These are phyloP conservation scores for Colletotrichum incanum DNA, from an alignment of 2,329 filamentous ascomycete species.

Conservation along the genomic window DNA sequence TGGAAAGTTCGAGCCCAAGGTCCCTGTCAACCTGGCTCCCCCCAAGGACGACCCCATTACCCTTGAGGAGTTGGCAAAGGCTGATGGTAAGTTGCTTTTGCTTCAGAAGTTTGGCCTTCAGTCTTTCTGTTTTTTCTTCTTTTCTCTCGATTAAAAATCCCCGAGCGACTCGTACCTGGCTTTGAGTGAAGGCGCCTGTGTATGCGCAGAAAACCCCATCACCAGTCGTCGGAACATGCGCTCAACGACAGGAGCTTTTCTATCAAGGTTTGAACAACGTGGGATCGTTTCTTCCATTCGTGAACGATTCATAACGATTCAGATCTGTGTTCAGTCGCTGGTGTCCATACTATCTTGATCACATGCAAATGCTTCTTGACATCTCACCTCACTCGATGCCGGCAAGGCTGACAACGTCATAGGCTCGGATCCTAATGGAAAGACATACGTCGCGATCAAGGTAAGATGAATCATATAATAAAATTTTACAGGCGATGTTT, in stretches of 20 bases:
- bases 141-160: not conserved
- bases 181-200: not conserved
- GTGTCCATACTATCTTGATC: not conserved
- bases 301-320: not conserved
- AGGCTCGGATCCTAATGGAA: conserved; percentile 41
- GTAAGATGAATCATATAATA: conserved; percentile 53
- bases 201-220: not conserved
- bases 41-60: conserved; percentile 92
- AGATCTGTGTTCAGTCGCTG: not conserved
- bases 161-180: not conserved
- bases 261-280: not conserved
- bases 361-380: not conserved
- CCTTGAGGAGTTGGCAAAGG: conserved; percentile 83
- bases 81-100: conserved; percentile 78
- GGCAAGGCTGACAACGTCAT: conserved; percentile 1
- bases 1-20: conserved; percentile 84
- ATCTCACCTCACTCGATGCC: not conserved
- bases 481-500: not conserved
- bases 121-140: not conserved
- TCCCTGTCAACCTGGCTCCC: conserved; percentile 80
- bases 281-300: not conserved
- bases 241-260: not conserved
- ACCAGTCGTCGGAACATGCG: too few relatives aligned
- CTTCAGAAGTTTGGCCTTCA: not conserved
- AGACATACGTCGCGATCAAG: conserved; percentile 78